These are phyloP conservation scores for Saturnispora bothae DNA, from an alignment of 805 yeast genomes.

Conservation along the genomic window DNA sequence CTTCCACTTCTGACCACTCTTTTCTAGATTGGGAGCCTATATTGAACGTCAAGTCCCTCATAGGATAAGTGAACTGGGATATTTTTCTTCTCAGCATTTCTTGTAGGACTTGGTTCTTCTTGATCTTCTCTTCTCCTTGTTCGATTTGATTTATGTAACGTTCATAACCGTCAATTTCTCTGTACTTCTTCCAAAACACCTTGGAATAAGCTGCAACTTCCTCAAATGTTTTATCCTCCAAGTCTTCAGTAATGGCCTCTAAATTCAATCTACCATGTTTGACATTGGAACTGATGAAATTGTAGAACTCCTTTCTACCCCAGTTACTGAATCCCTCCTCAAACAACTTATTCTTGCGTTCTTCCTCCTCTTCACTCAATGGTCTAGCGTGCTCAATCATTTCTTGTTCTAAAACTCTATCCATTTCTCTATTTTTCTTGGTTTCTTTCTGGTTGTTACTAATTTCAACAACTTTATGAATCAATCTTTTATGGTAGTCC, in stretches of 20 bases:
- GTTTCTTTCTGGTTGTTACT: slow-evolving; percentile 38
- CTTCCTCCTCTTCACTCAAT: slow-evolving; percentile 72
- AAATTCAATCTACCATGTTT: slow-evolving; percentile 76
- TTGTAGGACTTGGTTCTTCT: slow-evolving; percentile 55
- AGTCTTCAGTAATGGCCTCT: slow-evolving; percentile 60
- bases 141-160: slow-evolving; percentile 72
- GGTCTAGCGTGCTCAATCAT: slow-evolving; percentile 72
- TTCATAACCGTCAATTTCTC: slow-evolving; percentile 83
- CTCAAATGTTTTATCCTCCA: slow-evolving; percentile 70
- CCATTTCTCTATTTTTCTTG: slow-evolving; percentile 15
- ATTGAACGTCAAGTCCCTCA: slow-evolving; percentile 64
- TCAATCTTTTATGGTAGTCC: slow-evolving; percentile 60
- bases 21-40: slow-evolving; percentile 55
- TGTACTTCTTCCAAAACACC: slow-evolving; percentile 71
- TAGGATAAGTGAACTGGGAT: slow-evolving; percentile 53
- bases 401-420: slow-evolving; percentile 43
- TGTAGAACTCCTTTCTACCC: slow-evolving; percentile 81
- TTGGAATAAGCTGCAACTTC: slow-evolving; percentile 71
- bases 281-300: slow-evolving; percentile 62
- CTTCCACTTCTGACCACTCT: slow-evolving; percentile 81
- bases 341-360: slow-evolving; percentile 46
- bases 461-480: slow-evolving; percentile 53
- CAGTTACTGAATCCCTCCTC: slow-evolving; percentile 68
- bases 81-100: slow-evolving; percentile 72
- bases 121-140: slow-evolving; percentile 76